phyloP scores from a whole-genome alignment of 2,329 filamentous ascomycete genomes.

The Elsinoe ampelina region DNA sequence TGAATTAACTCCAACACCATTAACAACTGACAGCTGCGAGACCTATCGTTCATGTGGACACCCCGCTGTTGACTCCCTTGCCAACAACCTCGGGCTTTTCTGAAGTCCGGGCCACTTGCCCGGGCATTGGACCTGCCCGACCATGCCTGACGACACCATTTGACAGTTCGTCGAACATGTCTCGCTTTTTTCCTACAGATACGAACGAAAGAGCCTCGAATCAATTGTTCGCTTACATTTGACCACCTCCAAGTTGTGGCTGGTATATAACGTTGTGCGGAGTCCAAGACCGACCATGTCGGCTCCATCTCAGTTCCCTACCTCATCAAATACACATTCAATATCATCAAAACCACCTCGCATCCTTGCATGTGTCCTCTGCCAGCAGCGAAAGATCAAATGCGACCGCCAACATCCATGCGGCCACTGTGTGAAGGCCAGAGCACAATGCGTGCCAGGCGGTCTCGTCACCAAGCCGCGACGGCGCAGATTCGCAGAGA shows the following conservation, averaged over 20 bases:
- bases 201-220: no score
- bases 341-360: conserved; percentile 22
- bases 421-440: conserved; percentile 55
- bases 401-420: conserved; percentile 62
- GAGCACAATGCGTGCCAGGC: conserved; percentile 46
- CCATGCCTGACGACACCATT: no score
- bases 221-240: no score
- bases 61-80: no score
- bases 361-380: conserved; percentile 56
- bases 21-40: not conserved
- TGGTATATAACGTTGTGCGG: no score
- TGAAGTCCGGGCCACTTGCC: no score
- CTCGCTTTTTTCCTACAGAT: no score
- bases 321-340: not conserved
- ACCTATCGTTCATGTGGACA: not conserved
- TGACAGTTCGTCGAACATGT: no score
- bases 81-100: no score
- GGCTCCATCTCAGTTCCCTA: not conserved
- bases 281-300: not conserved
- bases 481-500: conserved; percentile 57
- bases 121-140: no score
- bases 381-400: conserved; percentile 66
- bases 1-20: no score
- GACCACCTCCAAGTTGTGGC: no score
- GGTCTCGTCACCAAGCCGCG: conserved; percentile 41